Percentiles rank a stretch among this genome's conserved stretches.
Conservation (phyloP, 768 basidiomycete species). For the Lepiota venenata region DNA sequence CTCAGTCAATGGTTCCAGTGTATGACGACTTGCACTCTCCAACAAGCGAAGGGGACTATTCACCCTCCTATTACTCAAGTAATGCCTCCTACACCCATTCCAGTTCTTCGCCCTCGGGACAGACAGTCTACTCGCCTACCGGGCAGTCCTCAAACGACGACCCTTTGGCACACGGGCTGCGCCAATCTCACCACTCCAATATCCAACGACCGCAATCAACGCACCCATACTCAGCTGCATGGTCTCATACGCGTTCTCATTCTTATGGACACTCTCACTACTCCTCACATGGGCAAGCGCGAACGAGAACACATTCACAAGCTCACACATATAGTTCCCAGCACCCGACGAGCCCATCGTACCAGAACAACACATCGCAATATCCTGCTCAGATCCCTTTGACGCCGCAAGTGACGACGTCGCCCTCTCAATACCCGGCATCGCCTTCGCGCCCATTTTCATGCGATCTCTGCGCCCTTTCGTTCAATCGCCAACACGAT, state of each 20-base stretch:
- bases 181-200: slow-evolving; percentile 17
- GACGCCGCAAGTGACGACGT: slow-evolving; percentile 24
- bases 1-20: slow-evolving; percentile 2
- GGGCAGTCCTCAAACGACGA: slow-evolving; percentile 5
- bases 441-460: slow-evolving; percentile 62
- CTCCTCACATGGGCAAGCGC: slow-evolving; percentile 26
- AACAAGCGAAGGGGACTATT: slow-evolving; percentile 14
- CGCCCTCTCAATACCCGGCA: slow-evolving; percentile 46
- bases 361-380: slow-evolving; percentile 19
- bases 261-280: slow-evolving; percentile 28
- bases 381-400: slow-evolving; percentile 34
- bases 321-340: slow-evolving; percentile 18
- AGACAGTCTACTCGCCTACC: slow-evolving; percentile 21
- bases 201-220: slow-evolving; percentile 29
- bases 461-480: slow-evolving; percentile 72
- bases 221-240: slow-evolving; percentile 26
- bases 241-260: slow-evolving; percentile 36
- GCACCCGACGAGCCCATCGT: slow-evolving; percentile 14
- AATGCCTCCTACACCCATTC: slow-evolving; percentile 19
- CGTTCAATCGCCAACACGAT: slow-evolving; percentile 86
- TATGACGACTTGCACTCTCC: slow-evolving; percentile 6
- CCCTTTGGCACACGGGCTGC: slow-evolving; percentile 4
- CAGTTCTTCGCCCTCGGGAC: slow-evolving; percentile 18
- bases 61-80: slow-evolving; percentile 21
- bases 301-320: slow-evolving; percentile 43